Conservation (phyloP, 176 grass and related monocot species). For the Urochloa ruziziensis region DNA sequence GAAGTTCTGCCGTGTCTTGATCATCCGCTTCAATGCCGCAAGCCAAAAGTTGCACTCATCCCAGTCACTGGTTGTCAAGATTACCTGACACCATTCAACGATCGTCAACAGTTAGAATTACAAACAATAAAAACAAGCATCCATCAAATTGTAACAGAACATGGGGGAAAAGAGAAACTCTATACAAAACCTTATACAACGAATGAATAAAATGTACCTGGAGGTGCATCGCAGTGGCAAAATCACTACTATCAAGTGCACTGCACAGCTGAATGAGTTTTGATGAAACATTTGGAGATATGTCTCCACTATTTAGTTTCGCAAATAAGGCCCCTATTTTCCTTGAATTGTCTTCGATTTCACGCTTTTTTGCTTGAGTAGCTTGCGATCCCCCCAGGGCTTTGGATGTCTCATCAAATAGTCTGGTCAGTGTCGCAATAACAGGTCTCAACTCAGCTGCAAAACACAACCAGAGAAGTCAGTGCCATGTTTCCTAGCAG, state of each 20-base stretch:
- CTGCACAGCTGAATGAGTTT: constrained; percentile 85
- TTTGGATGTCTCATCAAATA: constrained; percentile 89
- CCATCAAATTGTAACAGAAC: neutral
- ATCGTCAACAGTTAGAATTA: neutral
- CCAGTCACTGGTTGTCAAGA: constrained; percentile 92
- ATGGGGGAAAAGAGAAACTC: neutral
- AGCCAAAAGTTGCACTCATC: constrained; percentile 99
- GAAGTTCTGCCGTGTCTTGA: constrained; percentile 79
- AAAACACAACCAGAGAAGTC: constrained; percentile 34
- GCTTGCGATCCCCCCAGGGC: constrained; percentile 66
- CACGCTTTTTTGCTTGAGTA: constrained; percentile 74
- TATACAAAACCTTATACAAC: neutral
- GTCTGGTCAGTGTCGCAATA: constrained; percentile 72
- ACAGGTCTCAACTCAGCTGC: constrained; percentile 84
- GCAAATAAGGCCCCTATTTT: constrained; percentile 89
- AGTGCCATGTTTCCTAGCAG: neutral
- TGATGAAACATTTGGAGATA: constrained; percentile 87
- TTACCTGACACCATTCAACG: constrained; percentile 51
- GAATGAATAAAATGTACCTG: constrained; percentile 57
- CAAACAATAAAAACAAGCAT: neutral
- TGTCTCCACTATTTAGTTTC: constrained; percentile 86
- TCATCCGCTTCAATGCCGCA: constrained; percentile 87
- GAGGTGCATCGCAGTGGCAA: constrained; percentile 71
- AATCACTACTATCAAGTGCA: constrained; percentile 75
- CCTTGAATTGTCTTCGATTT: constrained; percentile 96